These are phyloP conservation scores for Neoarthrinium moseri DNA, from an alignment of 2,329 filamentous ascomycete genomes.

Conservation along the genomic window DNA sequence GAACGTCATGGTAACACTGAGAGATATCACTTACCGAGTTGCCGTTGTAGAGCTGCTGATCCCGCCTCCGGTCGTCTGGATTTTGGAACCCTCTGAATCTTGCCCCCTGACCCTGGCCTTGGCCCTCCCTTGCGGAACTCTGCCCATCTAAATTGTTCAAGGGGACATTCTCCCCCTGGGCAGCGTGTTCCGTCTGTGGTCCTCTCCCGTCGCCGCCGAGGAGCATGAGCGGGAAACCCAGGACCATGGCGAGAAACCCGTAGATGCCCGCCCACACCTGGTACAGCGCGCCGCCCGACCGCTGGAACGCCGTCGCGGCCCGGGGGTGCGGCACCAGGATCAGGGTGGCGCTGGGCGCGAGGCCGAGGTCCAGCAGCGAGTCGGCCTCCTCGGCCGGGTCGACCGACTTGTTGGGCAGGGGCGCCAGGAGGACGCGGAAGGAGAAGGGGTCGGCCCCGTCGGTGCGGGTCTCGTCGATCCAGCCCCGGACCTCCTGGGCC, in stretches of 20 bases:
- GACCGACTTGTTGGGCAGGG: conserved; percentile 72
- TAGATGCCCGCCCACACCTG: conserved; percentile 13
- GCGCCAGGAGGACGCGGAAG: conserved; percentile 81
- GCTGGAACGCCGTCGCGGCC: conserved; percentile 39
- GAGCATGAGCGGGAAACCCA: conserved; percentile 15
- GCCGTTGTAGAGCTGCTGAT: conserved; percentile 83
- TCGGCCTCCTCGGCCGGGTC: conserved; percentile 72
- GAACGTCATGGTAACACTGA: not conserved
- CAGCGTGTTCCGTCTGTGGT: not conserved
- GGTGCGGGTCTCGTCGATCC: conserved; percentile 67
- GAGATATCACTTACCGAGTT: conserved; percentile 67
- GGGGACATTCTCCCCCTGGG: conserved; percentile 19
- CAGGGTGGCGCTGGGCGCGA: conserved; percentile 78
- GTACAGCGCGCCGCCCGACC: conserved; percentile 27
- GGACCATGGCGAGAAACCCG: conserved; percentile 3
- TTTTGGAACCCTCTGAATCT: conserved; percentile 51
- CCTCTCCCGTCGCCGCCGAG: conserved; percentile 18
- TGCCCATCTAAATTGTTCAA: conserved; percentile 28
- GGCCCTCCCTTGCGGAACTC: conserved; percentile 13
- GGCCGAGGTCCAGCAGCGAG: conserved; percentile 65
- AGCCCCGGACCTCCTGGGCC: conserved; percentile 65
- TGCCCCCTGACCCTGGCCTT: conserved; percentile 16
- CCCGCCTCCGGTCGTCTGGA: conserved; percentile 49
- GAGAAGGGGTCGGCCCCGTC: conserved; percentile 67
- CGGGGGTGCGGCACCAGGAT: conserved; percentile 71